Base-by-base conservation (phyloP, 2,329 filamentous ascomycete species). In the Hypoxylon sp. region DNA sequence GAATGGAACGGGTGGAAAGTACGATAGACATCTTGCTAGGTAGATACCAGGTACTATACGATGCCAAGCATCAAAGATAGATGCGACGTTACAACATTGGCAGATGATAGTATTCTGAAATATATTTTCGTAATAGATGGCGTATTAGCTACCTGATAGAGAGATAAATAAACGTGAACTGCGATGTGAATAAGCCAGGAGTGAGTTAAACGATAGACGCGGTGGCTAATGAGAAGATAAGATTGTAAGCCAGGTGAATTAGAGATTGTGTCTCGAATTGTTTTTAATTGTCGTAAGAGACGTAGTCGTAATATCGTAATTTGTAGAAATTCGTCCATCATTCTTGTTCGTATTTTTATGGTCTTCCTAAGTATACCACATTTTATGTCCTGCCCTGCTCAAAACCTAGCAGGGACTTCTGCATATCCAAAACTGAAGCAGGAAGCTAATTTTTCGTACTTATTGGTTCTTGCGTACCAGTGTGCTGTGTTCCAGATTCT, bases 401-500 rank as follows among this genome's bases (percentile, higher is more conserved):
- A 36, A 36, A 53, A 59, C 53, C 30, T 62, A 36, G 51, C 21
- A 43, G 46, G 38, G n/a, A 30, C 17, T 56, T 43, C 23, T 45
- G 63, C 21, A 48, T 64, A 30, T 41, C 45, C 25, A 53, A 62
- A 50, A 52, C 43, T 38, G 50, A 63, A 55, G 36, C 32, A 50
- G 45, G 48, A 62, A 58, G 45, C 23, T 46, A 21, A 46, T 14
- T 41, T 32, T 64, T 46, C n/a, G 59, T 58, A 30, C 25, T 57
- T 38, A 49, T 60, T 17, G 65, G 60, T 65, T 52, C 57, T 67
- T 59, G 67, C 60, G 67, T 68, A 65, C 69, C 63, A 48, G 51
- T 68, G 65, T 70, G 60, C 67, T 68, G 60, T 72, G 60, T 49
- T 66, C 61, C 67, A 45, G 36, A 32, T 70, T 70, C 65, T 70